These are phyloP conservation scores for Colletotrichum gloeosporioides DNA, from an alignment of 2,329 filamentous ascomycete genomes.

Conservation along the genomic window DNA sequence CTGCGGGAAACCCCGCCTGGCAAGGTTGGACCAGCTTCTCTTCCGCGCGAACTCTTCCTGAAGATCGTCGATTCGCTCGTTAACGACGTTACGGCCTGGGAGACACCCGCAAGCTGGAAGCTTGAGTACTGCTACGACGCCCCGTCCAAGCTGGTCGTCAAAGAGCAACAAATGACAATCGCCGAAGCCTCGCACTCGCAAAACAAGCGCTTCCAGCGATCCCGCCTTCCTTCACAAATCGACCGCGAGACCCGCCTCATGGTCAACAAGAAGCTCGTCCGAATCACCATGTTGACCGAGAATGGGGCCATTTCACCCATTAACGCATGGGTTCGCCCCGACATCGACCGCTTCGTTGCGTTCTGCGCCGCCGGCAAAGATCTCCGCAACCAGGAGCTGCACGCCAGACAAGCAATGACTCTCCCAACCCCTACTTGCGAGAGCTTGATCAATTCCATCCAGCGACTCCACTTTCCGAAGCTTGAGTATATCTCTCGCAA, in stretches of 20 bases:
- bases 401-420: not conserved
- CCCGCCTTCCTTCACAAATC: not conserved
- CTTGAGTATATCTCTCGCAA: not conserved
- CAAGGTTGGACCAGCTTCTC: not conserved
- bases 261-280: not conserved
- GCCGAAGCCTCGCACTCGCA: not conserved
- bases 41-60: not conserved
- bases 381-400: not conserved
- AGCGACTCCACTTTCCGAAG: not conserved
- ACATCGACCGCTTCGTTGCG: not conserved
- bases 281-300: not conserved
- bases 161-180: not conserved
- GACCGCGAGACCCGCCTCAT: not conserved
- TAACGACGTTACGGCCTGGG: not conserved
- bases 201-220: not conserved
- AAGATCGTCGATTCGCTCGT: not conserved
- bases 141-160: not conserved
- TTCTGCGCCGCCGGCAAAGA: not conserved
- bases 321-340: not conserved
- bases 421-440: not conserved
- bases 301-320: not conserved
- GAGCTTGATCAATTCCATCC: not conserved
- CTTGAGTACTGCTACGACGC: not conserved
- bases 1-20: not conserved
- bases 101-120: not conserved